Evolutionary conservation across 140 eudicot species (phyloP).

Genomic region (Stevia rebaudiana): DNA sequence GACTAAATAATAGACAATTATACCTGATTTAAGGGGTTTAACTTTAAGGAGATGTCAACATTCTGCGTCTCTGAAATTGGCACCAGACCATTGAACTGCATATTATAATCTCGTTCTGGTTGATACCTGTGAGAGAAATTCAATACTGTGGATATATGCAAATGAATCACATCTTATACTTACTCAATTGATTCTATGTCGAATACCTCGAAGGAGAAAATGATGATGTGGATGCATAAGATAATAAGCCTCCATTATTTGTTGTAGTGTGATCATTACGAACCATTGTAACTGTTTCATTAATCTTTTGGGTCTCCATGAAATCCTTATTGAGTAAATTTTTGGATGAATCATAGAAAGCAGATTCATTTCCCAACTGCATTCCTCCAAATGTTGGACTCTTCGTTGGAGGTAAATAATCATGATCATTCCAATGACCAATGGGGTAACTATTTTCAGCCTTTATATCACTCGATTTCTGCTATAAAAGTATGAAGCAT

Average conservation of each 20-base stretch:
- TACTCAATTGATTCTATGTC: conserved; percentile 1
- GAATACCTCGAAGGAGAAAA: conserved; percentile 65
- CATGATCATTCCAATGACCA: conserved; percentile 37
- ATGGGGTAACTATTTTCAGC: conserved; percentile 27
- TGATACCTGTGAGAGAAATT: conserved; percentile 34
- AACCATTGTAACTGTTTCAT: conserved; percentile 26
- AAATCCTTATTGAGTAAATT: neutral
- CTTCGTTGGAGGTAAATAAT: neutral
- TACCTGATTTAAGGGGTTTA: conserved; percentile 66
- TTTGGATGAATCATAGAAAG: conserved; percentile 10
- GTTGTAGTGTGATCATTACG: conserved; percentile 27
- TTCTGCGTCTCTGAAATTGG: conserved; percentile 49
- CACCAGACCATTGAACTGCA: conserved; percentile 41
- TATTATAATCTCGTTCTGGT: conserved; percentile 39
- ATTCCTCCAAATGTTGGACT: neutral
- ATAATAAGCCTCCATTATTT: conserved; percentile 29
- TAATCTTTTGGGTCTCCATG: conserved; percentile 31
- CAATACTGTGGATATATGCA: neutral
- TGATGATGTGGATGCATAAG: conserved; percentile 35
- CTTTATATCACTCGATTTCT: conserved; percentile 49
- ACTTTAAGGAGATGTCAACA: conserved; percentile 10
- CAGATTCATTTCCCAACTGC: neutral
- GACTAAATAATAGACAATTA: neutral
- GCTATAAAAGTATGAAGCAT: conserved; percentile 19
- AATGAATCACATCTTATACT: conserved; percentile 3